These are phyloP conservation scores for Paraphaeosphaeria minitans DNA, from an alignment of 2,329 filamentous ascomycete species.

Conservation along the genomic window DNA sequence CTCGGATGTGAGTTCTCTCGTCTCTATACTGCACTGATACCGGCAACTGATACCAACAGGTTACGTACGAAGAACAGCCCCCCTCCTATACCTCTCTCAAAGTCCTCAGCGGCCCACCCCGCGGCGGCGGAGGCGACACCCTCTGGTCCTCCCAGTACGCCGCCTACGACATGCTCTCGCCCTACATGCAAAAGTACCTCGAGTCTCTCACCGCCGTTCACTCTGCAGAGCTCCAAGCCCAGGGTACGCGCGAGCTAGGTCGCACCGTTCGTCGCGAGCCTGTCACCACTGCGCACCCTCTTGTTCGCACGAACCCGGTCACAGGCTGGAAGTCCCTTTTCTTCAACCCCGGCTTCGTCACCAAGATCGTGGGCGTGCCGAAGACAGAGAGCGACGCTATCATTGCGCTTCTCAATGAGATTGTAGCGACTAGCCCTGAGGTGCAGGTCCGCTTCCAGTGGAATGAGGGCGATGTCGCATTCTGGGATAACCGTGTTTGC, in stretches of 20 bases:
- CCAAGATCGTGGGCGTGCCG: slow-evolving; percentile 62
- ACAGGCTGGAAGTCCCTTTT: slow-evolving; percentile 67
- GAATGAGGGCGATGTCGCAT: slow-evolving; percentile 67
- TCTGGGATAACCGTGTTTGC: slow-evolving; percentile 69
- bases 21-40: background rate
- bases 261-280: slow-evolving; percentile 59
- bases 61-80: slow-evolving; percentile 63
- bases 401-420: slow-evolving; percentile 58
- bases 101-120: slow-evolving; percentile 58
- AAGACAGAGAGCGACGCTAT: slow-evolving; percentile 61
- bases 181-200: slow-evolving; percentile 63
- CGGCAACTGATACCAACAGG: slow-evolving; percentile 33
- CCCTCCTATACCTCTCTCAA: slow-evolving; percentile 63
- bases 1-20: slow-evolving; percentile 53
- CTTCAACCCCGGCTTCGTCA: slow-evolving; percentile 64
- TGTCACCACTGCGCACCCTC: slow-evolving; percentile 60
- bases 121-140: slow-evolving; percentile 62
- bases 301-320: slow-evolving; percentile 64
- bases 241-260: slow-evolving; percentile 56
- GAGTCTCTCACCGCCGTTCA: slow-evolving; percentile 62
- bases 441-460: slow-evolving; percentile 71
- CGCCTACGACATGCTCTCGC: slow-evolving; percentile 62
- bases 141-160: slow-evolving; percentile 65
- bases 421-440: slow-evolving; percentile 66
- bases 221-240: slow-evolving; percentile 60